Evolutionary conservation across 2,329 filamentous ascomycete genomes (phyloP), one percentile per base, ranked within the genome.

Genomic region (Ilyonectria destructans): DNA sequence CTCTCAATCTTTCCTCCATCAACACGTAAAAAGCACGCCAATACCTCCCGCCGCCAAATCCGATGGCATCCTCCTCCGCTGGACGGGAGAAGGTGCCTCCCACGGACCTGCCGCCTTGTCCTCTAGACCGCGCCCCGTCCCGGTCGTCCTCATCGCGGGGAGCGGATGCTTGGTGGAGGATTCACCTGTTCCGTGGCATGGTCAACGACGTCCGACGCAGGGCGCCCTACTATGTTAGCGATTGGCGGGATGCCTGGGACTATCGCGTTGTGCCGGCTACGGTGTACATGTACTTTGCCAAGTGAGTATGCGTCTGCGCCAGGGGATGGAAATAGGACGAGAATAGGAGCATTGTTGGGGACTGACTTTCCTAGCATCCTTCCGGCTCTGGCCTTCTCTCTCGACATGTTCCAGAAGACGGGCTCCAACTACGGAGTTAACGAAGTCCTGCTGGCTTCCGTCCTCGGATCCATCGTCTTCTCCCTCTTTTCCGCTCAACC

Each of bases 221-320:
- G 69, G 87, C 87, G 8, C 94, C 94, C 1, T 97, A 88, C 78
- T 97, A 96, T 78, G 85, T 83, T 82, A 95, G 92, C 80, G 94
- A 97, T 80, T 97, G 93, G 93, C 85, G 79, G 19, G 94, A 97
- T 83, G 94, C 94, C 1, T 96, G 93, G 93, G 93, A 97, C 78
- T 97, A 97, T 83, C 89, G 94, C 61, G 93, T 97, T 48, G 88
- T 97, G 45, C 94, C 94, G 1, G 93, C 93, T 17, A 97, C 94
- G 10, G 85, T 97, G 33, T 97, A 97, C 82, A 97, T 97, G 93
- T 97, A 96, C 84, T 97, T 97, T 87, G 94, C 94, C 70, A 97
- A 97, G 93, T 96, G 86, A 69, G 85, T 72, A 33, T 37, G 5
- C 21, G 26, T 17, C 2, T 33, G 7, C 23, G 17, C 15, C 46